These are phyloP conservation scores for Saturnispora zaruensis DNA, from an alignment of 805 yeast genomes.

Conservation along the genomic window DNA sequence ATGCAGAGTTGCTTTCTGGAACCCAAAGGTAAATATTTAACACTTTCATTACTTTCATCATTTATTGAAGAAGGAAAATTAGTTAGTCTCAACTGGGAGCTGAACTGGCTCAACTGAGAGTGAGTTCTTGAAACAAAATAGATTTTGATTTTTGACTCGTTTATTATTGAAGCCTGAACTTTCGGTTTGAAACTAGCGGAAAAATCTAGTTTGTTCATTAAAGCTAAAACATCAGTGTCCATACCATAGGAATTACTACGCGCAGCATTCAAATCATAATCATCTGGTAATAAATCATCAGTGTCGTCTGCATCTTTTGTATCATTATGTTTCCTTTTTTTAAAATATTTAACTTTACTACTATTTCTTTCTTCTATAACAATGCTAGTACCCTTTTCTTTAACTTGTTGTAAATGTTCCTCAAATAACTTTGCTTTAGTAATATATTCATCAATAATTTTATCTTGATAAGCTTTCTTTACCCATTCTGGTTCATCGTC, in stretches of 20 bases:
- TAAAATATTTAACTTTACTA: conserved; percentile 20
- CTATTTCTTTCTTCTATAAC: conserved; percentile 19
- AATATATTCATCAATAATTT: conserved; percentile 25
- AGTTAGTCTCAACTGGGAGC: conserved; percentile 59
- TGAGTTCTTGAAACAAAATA: conserved; percentile 82
- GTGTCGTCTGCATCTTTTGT: background rate
- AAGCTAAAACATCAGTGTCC: conserved; percentile 38
- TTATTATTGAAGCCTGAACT: conserved; percentile 12
- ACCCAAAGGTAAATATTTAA: conserved; percentile 66
- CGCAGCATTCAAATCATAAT: conserved; percentile 28
- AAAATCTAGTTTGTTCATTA: conserved; percentile 37
- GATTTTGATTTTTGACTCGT: conserved; percentile 39
- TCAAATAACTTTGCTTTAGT: conserved; percentile 34
- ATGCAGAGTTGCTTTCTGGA: conserved; percentile 83
- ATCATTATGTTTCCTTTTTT: conserved; percentile 16
- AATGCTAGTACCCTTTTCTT: conserved; percentile 19
- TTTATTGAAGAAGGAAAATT: conserved; percentile 53
- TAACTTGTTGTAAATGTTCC: conserved; percentile 30
- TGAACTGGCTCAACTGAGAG: conserved; percentile 77
- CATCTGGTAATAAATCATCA: conserved; percentile 20
- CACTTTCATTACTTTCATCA: conserved; percentile 35
- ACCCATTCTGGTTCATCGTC: conserved; percentile 39
- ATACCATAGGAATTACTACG: conserved; percentile 20
- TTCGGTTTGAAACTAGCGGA: conserved; percentile 10
- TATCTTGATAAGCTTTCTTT: conserved; percentile 25